Conservation (phyloP, 2,329 filamentous ascomycete genomes). For the Bipolaris cookei region DNA sequence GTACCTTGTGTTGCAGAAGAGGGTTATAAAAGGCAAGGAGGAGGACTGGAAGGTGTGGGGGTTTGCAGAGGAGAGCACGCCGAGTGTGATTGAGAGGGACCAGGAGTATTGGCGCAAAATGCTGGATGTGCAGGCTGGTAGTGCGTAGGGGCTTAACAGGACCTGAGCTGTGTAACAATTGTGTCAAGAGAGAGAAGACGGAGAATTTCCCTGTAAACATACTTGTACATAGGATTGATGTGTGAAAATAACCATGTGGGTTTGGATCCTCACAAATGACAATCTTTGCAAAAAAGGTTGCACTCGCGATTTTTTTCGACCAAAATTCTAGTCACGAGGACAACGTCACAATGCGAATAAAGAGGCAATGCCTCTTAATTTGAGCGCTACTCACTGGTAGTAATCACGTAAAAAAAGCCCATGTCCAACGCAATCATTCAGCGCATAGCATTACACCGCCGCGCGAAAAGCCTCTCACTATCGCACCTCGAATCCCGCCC, state of each 20-base stretch:
- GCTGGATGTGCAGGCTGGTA: slow-evolving; percentile 25
- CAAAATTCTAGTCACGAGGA: neutral
- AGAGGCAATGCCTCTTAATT: slow-evolving; percentile 6
- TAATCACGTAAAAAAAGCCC: neutral
- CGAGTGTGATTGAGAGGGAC: slow-evolving; percentile 28
- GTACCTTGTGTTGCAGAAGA: slow-evolving; percentile 67
- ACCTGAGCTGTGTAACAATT: neutral
- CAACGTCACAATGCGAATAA: neutral
- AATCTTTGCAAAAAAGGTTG: neutral
- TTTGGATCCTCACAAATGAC: neutral
- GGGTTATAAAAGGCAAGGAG: slow-evolving; percentile 55
- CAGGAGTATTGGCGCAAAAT: slow-evolving; percentile 32
- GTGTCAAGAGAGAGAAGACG: neutral
- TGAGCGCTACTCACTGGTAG: slow-evolving; percentile 6
- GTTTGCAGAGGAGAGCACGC: slow-evolving; percentile 60
- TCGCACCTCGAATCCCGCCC: neutral
- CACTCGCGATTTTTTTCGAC: neutral
- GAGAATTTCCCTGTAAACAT: slow-evolving; percentile 22
- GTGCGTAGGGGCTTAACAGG: neutral
- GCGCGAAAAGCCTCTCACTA: slow-evolving; percentile 5
- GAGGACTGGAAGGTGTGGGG: slow-evolving; percentile 70
- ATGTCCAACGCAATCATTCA: slow-evolving; percentile 2
- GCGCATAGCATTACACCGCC: slow-evolving; percentile 8
- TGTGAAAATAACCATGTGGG: neutral
- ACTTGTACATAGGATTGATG: slow-evolving; percentile 15